Conservation (phyloP, 768 basidiomycete genomes). For the Pluteus cervinus region DNA sequence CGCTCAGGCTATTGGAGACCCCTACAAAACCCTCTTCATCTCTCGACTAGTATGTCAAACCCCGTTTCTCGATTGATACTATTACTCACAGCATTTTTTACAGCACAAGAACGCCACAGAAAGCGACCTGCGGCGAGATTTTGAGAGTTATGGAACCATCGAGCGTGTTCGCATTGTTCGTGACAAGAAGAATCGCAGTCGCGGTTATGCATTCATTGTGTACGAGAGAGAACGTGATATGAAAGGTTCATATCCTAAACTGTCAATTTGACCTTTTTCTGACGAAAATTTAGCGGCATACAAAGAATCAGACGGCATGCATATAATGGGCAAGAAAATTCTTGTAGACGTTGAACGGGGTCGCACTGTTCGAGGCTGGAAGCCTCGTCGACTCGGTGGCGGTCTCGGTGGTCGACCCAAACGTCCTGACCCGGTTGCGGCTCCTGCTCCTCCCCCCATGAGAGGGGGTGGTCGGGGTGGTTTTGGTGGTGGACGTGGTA, state of each 20-base stretch:
- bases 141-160: constrained; percentile 91
- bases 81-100: constrained; percentile 13
- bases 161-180: constrained; percentile 92
- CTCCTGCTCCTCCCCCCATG: constrained; percentile 31
- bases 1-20: constrained; percentile 86
- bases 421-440: constrained; percentile 34
- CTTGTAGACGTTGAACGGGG: constrained; percentile 98
- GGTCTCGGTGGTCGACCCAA: constrained; percentile 99
- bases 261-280: constrained; percentile 8
- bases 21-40: constrained; percentile 97
- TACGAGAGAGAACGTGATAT: constrained; percentile 98
- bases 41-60: constrained; percentile 64
- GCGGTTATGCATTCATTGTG: constrained; percentile 95
- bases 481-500: constrained; percentile 32
- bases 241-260: constrained; percentile 66
- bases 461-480: constrained; percentile 43
- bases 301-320: constrained; percentile 96
- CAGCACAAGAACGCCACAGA: constrained; percentile 93
- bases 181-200: constrained; percentile 81
- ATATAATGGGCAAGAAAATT: constrained; percentile 93
- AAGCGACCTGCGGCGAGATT: constrained; percentile 88
- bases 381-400: constrained; percentile 93
- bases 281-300: constrained; percentile 64
- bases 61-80: neutral
- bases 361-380: constrained; percentile 97